These are phyloP conservation scores for Sporothrix globosa DNA, from an alignment of 2,329 filamentous ascomycete genomes.

Conservation along the genomic window DNA sequence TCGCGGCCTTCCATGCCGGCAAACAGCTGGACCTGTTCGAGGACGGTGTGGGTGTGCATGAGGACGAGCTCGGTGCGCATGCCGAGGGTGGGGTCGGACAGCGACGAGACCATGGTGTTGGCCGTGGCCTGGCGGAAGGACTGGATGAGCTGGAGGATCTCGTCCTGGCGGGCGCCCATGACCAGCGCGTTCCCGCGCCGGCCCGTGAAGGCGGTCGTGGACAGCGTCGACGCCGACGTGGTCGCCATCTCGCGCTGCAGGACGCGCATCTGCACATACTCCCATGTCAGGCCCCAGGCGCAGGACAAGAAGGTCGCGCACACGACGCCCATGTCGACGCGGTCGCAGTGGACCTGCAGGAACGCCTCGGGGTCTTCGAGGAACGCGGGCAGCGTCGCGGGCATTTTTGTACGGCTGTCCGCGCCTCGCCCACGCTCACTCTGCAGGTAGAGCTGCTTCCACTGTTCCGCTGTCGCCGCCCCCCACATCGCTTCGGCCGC, in stretches of 20 bases:
- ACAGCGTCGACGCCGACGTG: background rate
- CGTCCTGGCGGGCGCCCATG: background rate
- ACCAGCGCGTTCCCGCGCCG: background rate
- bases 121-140: background rate
- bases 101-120: background rate
- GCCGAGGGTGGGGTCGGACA: background rate
- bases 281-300: conserved; percentile 12
- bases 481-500: background rate
- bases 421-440: background rate
- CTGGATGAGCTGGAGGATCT: background rate
- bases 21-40: conserved; percentile 11
- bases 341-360: background rate
- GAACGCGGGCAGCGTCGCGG: background rate
- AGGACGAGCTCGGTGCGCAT: conserved; percentile 10
- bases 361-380: conserved; percentile 4
- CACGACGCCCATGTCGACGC: conserved; percentile 3
- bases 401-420: background rate
- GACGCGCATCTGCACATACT: conserved; percentile 9
- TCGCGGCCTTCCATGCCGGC: conserved; percentile 14
- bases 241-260: background rate
- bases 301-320: background rate
- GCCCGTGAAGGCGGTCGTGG: background rate
- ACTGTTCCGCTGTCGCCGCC: background rate
- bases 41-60: conserved; percentile 16
- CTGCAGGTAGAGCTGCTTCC: conserved; percentile 7